These are phyloP conservation scores for Annulohypoxylon bovei DNA, from an alignment of 495 filamentous ascomycete genomes.

Conservation along the genomic window DNA sequence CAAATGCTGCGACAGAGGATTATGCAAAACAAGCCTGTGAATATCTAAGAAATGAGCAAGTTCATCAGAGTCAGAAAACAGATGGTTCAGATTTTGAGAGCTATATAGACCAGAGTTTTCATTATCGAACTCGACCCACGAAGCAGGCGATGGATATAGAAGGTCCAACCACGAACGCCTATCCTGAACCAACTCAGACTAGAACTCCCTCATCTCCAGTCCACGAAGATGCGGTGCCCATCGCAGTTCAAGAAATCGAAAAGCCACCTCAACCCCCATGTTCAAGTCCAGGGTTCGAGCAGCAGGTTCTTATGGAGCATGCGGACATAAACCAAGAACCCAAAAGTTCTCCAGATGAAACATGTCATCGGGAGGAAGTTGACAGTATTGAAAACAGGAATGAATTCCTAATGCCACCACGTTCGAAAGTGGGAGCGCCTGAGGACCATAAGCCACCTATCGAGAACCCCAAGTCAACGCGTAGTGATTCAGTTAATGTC, in stretches of 20 bases:
- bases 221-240: background rate
- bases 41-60: background rate
- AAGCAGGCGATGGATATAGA: conserved; percentile 18
- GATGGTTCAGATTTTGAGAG: conserved; percentile 20
- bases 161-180: background rate
- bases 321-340: conserved; percentile 1
- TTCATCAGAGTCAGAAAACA: background rate
- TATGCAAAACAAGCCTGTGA: background rate
- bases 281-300: background rate
- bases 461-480: background rate
- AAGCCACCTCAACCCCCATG: conserved; percentile 7
- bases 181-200: conserved; percentile 19
- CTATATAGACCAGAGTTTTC: conserved; percentile 44
- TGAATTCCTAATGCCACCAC: background rate
- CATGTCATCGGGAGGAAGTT: background rate
- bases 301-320: background rate
- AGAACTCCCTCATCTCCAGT: conserved; percentile 8
- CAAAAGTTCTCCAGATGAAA: background rate
- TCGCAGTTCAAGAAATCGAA: background rate
- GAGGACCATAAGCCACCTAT: background rate
- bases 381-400: background rate
- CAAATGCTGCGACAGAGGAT: background rate
- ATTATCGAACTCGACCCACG: conserved; percentile 39
- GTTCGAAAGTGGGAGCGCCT: background rate
- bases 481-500: background rate